These are phyloP conservation scores for Emericellopsis terricola DNA, from an alignment of 495 filamentous ascomycete species.

Conservation along the genomic window DNA sequence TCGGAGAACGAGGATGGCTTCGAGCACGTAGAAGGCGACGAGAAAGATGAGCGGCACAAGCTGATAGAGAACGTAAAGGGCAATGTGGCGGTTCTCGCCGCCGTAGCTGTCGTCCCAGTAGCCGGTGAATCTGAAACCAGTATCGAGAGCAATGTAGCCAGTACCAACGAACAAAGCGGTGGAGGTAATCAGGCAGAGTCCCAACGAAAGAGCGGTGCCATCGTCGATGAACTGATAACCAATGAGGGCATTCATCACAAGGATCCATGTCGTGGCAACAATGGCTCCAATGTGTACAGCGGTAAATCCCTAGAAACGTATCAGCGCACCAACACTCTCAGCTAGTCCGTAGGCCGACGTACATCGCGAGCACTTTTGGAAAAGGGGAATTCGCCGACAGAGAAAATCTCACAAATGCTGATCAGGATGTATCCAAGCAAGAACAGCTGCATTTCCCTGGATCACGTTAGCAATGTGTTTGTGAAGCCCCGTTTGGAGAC, in stretches of 20 bases:
- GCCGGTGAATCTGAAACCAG: constrained; percentile 68
- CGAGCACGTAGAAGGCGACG: constrained; percentile 64
- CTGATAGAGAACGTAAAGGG: constrained; percentile 87
- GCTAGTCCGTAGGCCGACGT: constrained; percentile 12
- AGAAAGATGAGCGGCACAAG: constrained; percentile 80
- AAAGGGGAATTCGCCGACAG: constrained; percentile 75
- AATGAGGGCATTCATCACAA: constrained; percentile 81
- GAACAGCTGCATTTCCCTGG: constrained; percentile 92
- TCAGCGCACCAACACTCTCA: too few relatives aligned
- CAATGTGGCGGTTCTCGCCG: constrained; percentile 51
- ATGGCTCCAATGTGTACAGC: constrained; percentile 88
- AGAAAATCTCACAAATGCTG: constrained; percentile 91
- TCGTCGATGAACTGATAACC: constrained; percentile 91
- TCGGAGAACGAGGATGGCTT: constrained; percentile 62
- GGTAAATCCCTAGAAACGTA: constrained; percentile 60
- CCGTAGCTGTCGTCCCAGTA: constrained; percentile 44
- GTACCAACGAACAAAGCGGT: constrained; percentile 67
- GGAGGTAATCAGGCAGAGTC: constrained; percentile 52
- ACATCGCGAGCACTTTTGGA: constrained; percentile 45
- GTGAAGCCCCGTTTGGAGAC: not conserved
- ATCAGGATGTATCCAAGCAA: constrained; percentile 75
- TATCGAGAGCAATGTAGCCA: constrained; percentile 91
- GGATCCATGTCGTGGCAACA: constrained; percentile 71
- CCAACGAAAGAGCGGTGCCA: constrained; percentile 69
- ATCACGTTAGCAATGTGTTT: constrained; percentile 9